These are phyloP conservation scores for Pachyrhizus erosus DNA, from an alignment of 306 rosid species.

Conservation along the genomic window DNA sequence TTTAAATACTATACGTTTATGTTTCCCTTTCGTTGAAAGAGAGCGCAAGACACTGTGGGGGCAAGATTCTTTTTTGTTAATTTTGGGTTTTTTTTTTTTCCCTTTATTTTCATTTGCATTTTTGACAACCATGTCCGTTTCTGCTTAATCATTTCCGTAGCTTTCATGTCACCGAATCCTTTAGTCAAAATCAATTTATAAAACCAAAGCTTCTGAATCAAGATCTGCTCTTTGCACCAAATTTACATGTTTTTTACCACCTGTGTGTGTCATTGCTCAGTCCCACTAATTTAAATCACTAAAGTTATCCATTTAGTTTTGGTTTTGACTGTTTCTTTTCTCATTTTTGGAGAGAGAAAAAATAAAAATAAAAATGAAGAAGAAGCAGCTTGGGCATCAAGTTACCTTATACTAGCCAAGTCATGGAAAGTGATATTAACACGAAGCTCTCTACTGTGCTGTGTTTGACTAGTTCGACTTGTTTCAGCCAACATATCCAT, in stretches of 20 bases:
- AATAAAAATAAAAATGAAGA: neutral
- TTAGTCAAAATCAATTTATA: constrained; percentile 45
- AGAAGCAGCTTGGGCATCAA: constrained; percentile 23
- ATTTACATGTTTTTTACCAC: neutral
- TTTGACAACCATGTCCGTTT: constrained; percentile 44
- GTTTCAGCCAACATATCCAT: constrained; percentile 43
- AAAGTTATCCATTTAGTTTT: neutral
- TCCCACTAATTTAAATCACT: constrained; percentile 5
- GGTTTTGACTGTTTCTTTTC: constrained; percentile 9
- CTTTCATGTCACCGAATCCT: constrained; percentile 47
- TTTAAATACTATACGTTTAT: neutral
- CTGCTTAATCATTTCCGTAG: constrained; percentile 39
- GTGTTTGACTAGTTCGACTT: constrained; percentile 34
- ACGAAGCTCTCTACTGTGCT: neutral
- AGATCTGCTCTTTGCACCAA: neutral
- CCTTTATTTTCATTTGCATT: constrained; percentile 13
- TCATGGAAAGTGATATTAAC: neutral
- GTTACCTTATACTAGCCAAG: neutral
- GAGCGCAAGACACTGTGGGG: neutral
- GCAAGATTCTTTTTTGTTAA: constrained; percentile 16
- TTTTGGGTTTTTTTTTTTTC: neutral
- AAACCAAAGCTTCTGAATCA: constrained; percentile 14
- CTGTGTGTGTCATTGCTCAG: constrained; percentile 23
- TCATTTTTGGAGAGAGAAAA: neutral
- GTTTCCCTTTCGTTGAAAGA: constrained; percentile 40